These are phyloP conservation scores for Linnemannia hyalina DNA, from an alignment of 192 early-diverging fungal species.

Conservation along the genomic window DNA sequence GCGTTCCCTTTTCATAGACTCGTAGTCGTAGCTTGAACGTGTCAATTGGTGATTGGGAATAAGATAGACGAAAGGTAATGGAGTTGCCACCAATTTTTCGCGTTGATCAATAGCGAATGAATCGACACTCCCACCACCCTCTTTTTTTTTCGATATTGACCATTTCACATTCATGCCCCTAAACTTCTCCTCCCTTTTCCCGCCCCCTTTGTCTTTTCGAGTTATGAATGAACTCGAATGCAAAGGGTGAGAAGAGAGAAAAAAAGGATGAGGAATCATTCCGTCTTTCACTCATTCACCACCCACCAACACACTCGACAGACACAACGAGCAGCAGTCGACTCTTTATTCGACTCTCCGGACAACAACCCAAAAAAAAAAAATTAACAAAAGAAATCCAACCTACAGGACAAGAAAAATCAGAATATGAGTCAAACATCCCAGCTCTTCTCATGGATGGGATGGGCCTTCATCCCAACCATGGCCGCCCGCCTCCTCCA, in stretches of 20 bases:
- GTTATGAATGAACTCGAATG: not conserved
- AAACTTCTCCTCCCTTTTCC: not conserved
- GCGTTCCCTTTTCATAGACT: no score
- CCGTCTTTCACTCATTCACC: not conserved
- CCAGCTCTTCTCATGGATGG: not conserved
- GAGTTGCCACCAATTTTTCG: not conserved
- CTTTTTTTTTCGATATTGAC: not conserved
- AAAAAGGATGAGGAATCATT: not conserved
- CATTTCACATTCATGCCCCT: not conserved
- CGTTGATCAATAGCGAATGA: not conserved
- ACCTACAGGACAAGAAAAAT: not conserved
- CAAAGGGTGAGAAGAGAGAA: not conserved
- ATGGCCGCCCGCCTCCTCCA: conserved; percentile 2
- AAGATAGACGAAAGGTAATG: no score
- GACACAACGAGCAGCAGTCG: not conserved
- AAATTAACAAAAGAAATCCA: not conserved
- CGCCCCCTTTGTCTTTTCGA: not conserved
- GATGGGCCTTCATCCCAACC: conserved; percentile 11
- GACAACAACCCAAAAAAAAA: not conserved
- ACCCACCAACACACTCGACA: not conserved
- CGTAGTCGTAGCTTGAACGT: no score
- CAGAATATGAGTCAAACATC: not conserved
- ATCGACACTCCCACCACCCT: not conserved
- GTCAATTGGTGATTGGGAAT: no score
- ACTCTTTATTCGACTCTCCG: not conserved